Evolutionary conservation across 2,329 filamentous ascomycete species (phyloP).

Genomic region (Cordyceps javanica): DNA sequence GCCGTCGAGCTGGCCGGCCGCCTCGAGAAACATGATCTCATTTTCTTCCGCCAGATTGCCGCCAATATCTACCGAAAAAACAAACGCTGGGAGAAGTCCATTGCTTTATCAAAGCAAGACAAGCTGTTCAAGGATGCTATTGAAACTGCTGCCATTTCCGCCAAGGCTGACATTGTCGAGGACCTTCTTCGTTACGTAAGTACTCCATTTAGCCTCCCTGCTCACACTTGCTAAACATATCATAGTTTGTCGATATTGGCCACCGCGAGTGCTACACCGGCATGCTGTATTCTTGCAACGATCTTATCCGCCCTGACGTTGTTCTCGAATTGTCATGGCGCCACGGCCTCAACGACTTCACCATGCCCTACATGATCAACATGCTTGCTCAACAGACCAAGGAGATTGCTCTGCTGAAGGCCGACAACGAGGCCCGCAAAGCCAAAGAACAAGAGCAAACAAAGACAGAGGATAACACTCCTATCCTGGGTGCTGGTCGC

Average conservation of each 20-base stretch:
- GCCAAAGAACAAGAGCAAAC: constrained; percentile 62
- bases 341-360: constrained; percentile 88
- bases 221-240: constrained; percentile 25
- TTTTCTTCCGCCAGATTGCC: constrained; percentile 98
- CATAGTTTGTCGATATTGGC: constrained; percentile 95
- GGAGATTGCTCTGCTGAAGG: constrained; percentile 77
- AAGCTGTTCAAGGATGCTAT: constrained; percentile 99
- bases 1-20: constrained; percentile 85
- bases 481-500: constrained; percentile 81
- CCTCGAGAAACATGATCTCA: constrained; percentile 93
- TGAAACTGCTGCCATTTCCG: constrained; percentile 89
- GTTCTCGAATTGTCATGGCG: constrained; percentile 98
- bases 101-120: constrained; percentile 95
- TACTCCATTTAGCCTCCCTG: constrained; percentile 25
- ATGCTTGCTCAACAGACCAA: constrained; percentile 86
- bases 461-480: constrained; percentile 88
- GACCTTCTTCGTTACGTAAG: constrained; percentile 95
- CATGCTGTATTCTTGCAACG: constrained; percentile 98
- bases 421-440: constrained; percentile 94
- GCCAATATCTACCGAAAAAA: constrained; percentile 99
- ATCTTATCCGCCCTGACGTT: constrained; percentile 86
- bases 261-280: constrained; percentile 99
- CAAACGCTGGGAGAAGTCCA: constrained; percentile 99
- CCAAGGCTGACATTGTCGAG: constrained; percentile 87
- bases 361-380: constrained; percentile 99